phyloP scores from a whole-genome alignment of 495 filamentous ascomycete species.

The Penicilliopsis zonata region DNA sequence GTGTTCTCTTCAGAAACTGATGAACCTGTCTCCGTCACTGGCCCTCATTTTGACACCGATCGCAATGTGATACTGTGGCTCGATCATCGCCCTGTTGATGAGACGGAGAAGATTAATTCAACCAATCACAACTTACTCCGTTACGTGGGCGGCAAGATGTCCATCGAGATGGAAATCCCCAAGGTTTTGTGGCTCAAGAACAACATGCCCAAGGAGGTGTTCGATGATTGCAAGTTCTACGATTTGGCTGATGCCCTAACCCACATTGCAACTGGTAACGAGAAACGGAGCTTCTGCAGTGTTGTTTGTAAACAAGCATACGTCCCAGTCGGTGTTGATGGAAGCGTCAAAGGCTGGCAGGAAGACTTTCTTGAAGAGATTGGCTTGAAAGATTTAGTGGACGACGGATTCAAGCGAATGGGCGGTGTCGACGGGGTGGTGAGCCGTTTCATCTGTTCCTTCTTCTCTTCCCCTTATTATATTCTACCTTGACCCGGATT shows the following conservation, averaged over 20 bases:
- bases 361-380: conserved; percentile 81
- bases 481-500: too few species aligned
- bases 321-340: conserved; percentile 89
- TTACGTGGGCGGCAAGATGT: conserved; percentile 96
- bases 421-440: conserved; percentile 91
- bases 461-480: too few species aligned
- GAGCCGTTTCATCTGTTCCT: conserved; percentile 34
- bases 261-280: conserved; percentile 87
- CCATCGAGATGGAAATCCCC: conserved; percentile 97
- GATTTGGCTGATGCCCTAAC: conserved; percentile 90
- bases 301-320: conserved; percentile 93
- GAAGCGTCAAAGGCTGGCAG: conserved; percentile 97
- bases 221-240: conserved; percentile 89
- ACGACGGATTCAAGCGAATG: conserved; percentile 82
- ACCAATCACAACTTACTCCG: conserved; percentile 86
- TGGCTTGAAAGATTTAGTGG: conserved; percentile 65
- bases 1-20: conserved; percentile 84
- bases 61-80: conserved; percentile 89
- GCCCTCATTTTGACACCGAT: conserved; percentile 73
- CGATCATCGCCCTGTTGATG: conserved; percentile 79
- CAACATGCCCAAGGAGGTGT: conserved; percentile 87
- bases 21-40: conserved; percentile 80
- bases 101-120: conserved; percentile 83
- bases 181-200: conserved; percentile 98
- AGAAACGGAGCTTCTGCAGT: conserved; percentile 85